Evolutionary conservation across 495 filamentous ascomycete genomes (phyloP), one percentile per base, ranked within the genome.

Genomic region (Sabuloglossum arenarium): DNA sequence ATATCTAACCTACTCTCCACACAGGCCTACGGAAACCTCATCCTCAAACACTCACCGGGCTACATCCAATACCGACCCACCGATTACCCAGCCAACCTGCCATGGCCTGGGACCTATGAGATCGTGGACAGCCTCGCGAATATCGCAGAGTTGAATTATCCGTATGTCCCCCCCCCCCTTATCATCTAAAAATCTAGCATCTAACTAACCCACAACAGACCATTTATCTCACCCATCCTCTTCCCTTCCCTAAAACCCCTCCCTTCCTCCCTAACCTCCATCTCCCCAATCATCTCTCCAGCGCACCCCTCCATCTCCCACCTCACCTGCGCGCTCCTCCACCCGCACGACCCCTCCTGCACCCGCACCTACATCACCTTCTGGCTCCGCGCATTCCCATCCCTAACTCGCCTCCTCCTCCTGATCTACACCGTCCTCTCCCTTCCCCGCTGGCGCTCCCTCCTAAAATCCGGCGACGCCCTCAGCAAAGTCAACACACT

Each of bases 321-420:
- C 46, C 77, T 96, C 30, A 87, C 86, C 54, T 98, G 91, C 69
- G 91, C 91, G 1, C 73, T 90, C 21, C 78, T 96, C n/a, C 91
- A 98, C 66, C 90, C 91, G 0, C 69, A 75, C 23, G 83, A 88
- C 59, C 88, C 91, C 3, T 89, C 81, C 58, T 98, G 91, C 70
- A 73, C 79, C 27, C 84, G 82, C 19, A 90, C 87, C 1, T 90
- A 88, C 70, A 64, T 94, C 39, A 82, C 83, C 53, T 86, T 88
- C 66, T 83, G 84, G 71, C 74, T 94, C 37, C 79, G 76, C 37
- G 81, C 84, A 34, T 88, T 93, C 66, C 88, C 90, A 0, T 69
- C 70, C 6, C 68, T 93, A n/a, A 78, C 82, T 0, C 81, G 84
- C 23, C 78, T 90, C 68, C 77, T 95, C 65, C 73, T 82, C 1